Conservation (phyloP, 1,284 basidiomycete genomes). For the Salmacisia buchloeana region DNA sequence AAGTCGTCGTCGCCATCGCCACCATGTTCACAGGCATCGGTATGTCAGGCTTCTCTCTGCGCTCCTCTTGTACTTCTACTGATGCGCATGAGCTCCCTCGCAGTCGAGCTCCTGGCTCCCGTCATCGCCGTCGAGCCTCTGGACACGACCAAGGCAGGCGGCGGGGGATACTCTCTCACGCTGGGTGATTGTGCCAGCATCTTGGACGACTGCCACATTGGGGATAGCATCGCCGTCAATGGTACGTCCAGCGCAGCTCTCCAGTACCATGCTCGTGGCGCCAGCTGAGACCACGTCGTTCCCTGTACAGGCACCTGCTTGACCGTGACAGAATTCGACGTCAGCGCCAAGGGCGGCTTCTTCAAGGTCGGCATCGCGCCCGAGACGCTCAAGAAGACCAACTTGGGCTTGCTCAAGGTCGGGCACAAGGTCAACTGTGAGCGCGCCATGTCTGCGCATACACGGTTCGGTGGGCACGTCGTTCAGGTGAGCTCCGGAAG, state of each 20-base stretch:
- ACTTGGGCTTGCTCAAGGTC: slow-evolving; percentile 67
- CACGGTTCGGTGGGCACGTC: slow-evolving; percentile 91
- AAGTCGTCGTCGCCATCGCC: not conserved
- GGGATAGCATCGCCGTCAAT: slow-evolving; percentile 88
- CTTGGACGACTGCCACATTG: slow-evolving; percentile 82
- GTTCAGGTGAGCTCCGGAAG: slow-evolving; percentile 68
- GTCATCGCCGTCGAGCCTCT: slow-evolving; percentile 59
- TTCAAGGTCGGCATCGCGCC: slow-evolving; percentile 93
- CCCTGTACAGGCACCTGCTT: slow-evolving; percentile 58
- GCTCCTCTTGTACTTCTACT: not conserved
- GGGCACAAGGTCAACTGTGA: slow-evolving; percentile 89
- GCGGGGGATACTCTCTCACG: slow-evolving; percentile 72
- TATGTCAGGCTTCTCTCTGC: not conserved
- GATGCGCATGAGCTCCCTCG: not conserved
- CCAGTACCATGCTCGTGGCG: not conserved
- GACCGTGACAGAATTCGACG: slow-evolving; percentile 75
- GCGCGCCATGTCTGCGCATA: slow-evolving; percentile 82
- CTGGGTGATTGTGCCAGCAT: slow-evolving; percentile 70
- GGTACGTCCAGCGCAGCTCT: slow-evolving; percentile 51
- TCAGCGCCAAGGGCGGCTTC: slow-evolving; percentile 49
- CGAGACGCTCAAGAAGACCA: slow-evolving; percentile 85
- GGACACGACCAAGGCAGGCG: slow-evolving; percentile 59
- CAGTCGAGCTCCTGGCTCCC: slow-evolving; percentile 69
- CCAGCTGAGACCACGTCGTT: not conserved
- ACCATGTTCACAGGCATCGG: slow-evolving; percentile 7